These are phyloP conservation scores for Theobroma grandiflorum DNA, from an alignment of 441 rosid genomes.

Conservation along the genomic window DNA sequence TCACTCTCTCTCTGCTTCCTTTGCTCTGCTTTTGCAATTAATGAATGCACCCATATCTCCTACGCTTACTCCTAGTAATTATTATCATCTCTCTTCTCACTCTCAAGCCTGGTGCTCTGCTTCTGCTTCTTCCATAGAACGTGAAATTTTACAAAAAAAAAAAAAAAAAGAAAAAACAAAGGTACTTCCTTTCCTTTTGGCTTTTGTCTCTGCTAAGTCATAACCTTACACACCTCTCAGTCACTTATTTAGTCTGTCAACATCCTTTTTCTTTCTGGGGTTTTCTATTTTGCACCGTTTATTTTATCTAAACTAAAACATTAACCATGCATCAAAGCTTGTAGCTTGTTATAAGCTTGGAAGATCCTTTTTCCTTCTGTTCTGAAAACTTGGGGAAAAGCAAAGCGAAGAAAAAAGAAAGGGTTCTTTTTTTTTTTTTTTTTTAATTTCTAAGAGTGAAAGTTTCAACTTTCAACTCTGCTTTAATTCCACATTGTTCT, in stretches of 20 bases:
- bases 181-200: conserved; percentile 20
- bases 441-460: conserved; percentile 11
- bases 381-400: neutral
- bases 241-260: neutral
- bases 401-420: neutral
- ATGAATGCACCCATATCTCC: conserved; percentile 40
- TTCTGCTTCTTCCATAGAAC: conserved; percentile 16
- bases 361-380: neutral
- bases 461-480: conserved; percentile 8
- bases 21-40: conserved; percentile 37
- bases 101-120: neutral
- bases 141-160: neutral
- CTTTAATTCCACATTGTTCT: neutral
- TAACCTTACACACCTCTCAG: neutral
- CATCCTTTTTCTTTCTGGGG: conserved; percentile 5
- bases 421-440: neutral
- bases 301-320: neutral
- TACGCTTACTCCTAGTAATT: neutral
- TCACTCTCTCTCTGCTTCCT: conserved; percentile 17
- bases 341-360: conserved; percentile 3
- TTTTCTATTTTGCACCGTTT: neutral
- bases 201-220: neutral
- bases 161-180: neutral
- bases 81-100: conserved; percentile 6
- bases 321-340: neutral